Base-by-base conservation (phyloP, 78 protist species). In the Diacronema lutheri region DNA sequence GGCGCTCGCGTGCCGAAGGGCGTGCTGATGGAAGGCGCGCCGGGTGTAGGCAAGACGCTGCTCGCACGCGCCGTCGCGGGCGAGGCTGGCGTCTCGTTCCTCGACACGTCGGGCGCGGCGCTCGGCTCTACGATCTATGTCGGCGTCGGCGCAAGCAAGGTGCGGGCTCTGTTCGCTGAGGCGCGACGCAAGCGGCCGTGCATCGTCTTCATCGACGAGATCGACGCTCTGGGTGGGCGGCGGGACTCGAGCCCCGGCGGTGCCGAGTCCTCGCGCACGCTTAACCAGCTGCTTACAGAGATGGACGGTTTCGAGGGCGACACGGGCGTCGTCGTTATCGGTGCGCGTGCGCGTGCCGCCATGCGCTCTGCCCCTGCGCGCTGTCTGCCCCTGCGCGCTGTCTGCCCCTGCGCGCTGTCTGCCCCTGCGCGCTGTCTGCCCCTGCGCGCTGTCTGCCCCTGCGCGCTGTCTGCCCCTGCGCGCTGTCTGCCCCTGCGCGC, bases 1-100 rank as follows among this genome's bases (percentile, higher is more conserved):
- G 50, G 50, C 50, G 50, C 50, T 3, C 50, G 50, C 50, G 50
- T 44, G 50, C 50, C 50, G 16, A 44, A 44, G 50, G 97, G 99
- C 55, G 98, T 95, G 23, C 41, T 97, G n/a, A 88, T 97, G 66
- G 81, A 86, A 31, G 99, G 99, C 7, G 97, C 98, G 29, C 99
- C 99, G 26, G 99, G 99, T 4, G 95, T 97, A 0, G 99, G 99
- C 44, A 97, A 97, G 90, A 97, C 99, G 10, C 86, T 95, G 56
- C 71, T 95, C 29, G 98, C 98, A 0, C 93, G 94, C 25, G 98
- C 96, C 0, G 87, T 86, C 61, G 89, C 89, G 6, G 99, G 99
- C 20, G 99, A 98, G 93, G 96, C 98, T 4, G 92, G 85, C 21
- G 79, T 71, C 29, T 56, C 79, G 20, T 71, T 71, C 79, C 3